Conservation (phyloP, 2,329 filamentous ascomycete species). For the Hypoxylon sp. region DNA sequence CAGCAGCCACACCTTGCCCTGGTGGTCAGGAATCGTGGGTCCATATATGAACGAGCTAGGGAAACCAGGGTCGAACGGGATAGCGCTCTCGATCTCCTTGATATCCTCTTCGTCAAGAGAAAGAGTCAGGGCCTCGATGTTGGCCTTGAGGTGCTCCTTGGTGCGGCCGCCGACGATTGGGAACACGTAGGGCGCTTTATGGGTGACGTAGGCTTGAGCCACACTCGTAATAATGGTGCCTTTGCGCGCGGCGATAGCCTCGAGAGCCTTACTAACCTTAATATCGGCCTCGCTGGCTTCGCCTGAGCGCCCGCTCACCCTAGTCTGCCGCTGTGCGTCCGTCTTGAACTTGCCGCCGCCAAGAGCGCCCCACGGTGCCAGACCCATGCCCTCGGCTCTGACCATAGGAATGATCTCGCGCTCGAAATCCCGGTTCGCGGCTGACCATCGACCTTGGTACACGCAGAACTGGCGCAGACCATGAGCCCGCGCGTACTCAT, state of each 20-base stretch:
- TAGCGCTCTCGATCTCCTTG: slow-evolving; percentile 66
- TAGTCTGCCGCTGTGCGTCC: slow-evolving; percentile 62
- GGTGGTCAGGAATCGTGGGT: slow-evolving; percentile 52
- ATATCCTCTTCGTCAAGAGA: slow-evolving; percentile 67
- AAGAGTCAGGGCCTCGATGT: slow-evolving; percentile 69
- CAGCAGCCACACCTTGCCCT: slow-evolving; percentile 62
- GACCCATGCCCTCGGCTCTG: slow-evolving; percentile 71
- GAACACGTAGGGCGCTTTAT: slow-evolving; percentile 68
- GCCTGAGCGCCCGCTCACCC: slow-evolving; percentile 58
- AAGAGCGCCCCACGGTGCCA: slow-evolving; percentile 73
- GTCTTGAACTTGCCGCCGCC: slow-evolving; percentile 68
- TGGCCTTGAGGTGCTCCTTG: slow-evolving; percentile 66
- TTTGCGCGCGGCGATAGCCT: slow-evolving; percentile 70
- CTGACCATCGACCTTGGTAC: slow-evolving; percentile 77
- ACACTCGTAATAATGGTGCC: slow-evolving; percentile 71
- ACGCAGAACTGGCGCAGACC: slow-evolving; percentile 79
- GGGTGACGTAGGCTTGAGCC: slow-evolving; percentile 66
- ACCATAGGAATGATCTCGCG: slow-evolving; percentile 79
- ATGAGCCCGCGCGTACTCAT: slow-evolving; percentile 78
- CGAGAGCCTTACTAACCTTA: slow-evolving; percentile 69
- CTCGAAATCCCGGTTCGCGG: slow-evolving; percentile 76
- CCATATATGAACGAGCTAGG: slow-evolving; percentile 70
- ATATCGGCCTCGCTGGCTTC: slow-evolving; percentile 68
- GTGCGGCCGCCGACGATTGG: slow-evolving; percentile 69
- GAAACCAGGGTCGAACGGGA: slow-evolving; percentile 70